Evolutionary conservation across 805 yeast genomes (phyloP), one percentile per base, ranked within the genome.

Genomic region (Lachancea thermotolerans): DNA sequence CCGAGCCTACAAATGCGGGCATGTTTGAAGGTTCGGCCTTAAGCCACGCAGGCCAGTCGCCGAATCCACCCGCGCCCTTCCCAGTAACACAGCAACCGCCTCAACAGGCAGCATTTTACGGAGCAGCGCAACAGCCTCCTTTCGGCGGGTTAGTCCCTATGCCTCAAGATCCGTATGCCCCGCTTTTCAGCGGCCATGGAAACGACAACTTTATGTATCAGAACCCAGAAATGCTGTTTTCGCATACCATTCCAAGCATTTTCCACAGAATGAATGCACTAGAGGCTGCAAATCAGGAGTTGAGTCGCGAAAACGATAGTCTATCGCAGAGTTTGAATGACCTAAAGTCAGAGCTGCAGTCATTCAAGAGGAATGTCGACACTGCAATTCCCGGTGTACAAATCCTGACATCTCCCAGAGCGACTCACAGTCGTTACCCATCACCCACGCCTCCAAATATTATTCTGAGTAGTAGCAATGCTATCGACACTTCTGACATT

Each of bases 231-330:
- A 29, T 18, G 12, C 21, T 43, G 15, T 29, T 43, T 16, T 30
- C 38, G 6, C 40, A 43, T 10, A 38, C 42, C 12, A 17, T 43
- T 16, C 46, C 46, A 4, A 40, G 33, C 15, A 38, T 43, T 10
- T 27, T 32, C 10, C 46, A 38, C 10, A 37, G 35, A 17, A 30
- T 43, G 14, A 27, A 43, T 21, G 33, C 42, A 2, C 21, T 43
- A 29, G 42, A 32, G 5, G 29, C 35, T 10, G 38, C 42, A 10
- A 43, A 43, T 29, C 36, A 25, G 11, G 39, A 28, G 11, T 35
- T 43, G 17, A 39, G 37, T 8, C 32, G 35, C 10, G 38, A 43
- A 33, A 43, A 43, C 30, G 35, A 38, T 6, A 28, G 34, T 10
- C 30, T 43, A 8, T 39, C 37, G n/a, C 37, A 43, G 14, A 21